Conservation (phyloP, 75 land plant genomes). For the Ceratopteris richardii region DNA sequence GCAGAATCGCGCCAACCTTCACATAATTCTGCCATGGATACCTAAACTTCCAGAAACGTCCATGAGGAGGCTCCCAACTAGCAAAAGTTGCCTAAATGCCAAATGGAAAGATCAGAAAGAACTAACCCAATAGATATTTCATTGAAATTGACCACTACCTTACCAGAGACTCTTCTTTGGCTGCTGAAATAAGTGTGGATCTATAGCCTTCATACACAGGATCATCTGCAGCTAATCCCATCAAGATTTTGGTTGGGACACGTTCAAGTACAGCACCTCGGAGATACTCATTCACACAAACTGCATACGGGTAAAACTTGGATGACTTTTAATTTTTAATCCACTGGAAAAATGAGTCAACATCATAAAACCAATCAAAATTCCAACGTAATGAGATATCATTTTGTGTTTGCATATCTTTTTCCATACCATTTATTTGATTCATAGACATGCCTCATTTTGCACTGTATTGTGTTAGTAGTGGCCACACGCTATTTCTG, state of each 20-base stretch:
- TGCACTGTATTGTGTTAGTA: background rate
- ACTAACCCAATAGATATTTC: background rate
- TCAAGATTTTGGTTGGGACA: slow-evolving; percentile 51
- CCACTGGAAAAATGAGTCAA: background rate
- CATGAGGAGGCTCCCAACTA: slow-evolving; percentile 88
- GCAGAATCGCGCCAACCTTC: slow-evolving; percentile 60
- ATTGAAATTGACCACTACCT: too few species aligned
- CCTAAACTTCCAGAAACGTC: slow-evolving; percentile 43
- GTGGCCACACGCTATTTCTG: background rate
- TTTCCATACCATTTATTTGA: background rate
- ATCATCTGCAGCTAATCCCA: slow-evolving; percentile 45
- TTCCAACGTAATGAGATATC: too few species aligned
- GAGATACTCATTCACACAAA: slow-evolving; percentile 60
- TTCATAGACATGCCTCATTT: background rate
- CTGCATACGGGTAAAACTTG: too few species aligned
- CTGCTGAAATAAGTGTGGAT: slow-evolving; percentile 45
- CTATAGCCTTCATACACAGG: slow-evolving; percentile 59
- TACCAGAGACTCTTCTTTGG: slow-evolving; percentile 60
- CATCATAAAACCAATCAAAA: slow-evolving; percentile 3
- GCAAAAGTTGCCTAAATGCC: slow-evolving; percentile 56
- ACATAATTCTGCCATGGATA: slow-evolving; percentile 79
- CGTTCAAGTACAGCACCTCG: slow-evolving; percentile 46
- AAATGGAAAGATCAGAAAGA: background rate
- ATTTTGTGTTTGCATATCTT: too few species aligned
- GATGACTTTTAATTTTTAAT: too few species aligned